Evolutionary conservation across 108 stramenopile species (phyloP), one percentile per base, ranked within the genome.

Genomic region (Halocafeteria seosinensis): DNA sequence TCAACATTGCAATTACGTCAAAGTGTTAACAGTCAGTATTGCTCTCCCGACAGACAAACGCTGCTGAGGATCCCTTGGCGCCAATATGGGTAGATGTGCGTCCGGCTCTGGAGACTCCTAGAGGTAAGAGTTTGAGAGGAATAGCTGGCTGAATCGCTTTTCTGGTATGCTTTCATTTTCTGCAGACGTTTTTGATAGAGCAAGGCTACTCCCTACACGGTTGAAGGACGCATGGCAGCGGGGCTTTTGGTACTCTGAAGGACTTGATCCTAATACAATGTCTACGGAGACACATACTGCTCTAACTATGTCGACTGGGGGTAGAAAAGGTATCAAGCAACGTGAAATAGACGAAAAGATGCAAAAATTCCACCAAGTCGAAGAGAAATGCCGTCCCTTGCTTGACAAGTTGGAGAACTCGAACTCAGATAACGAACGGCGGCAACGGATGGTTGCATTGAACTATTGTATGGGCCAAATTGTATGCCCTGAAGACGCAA

Each of bases 51-150:
- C n/a, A n/a, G n/a, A n/a, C n/a, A n/a, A n/a, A n/a, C n/a, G n/a
- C 79, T 66, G 87, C 88, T 30, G 63, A 61, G 72, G 62, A 80
- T 38, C 71, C 78, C 30, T 72, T 86, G 13, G 82, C 83, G 8
- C 85, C 82, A 34, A 79, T 95, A 47, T 64, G 84, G 58, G 86
- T 98, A 11, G 97, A 98, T 73, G 97, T 92, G 0, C 79, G 97
- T 21, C 97, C 97, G 0, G 97, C 97, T 0, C 37, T 89, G 38
- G 94, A 94, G 78, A 68, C 78, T 1, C 62, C 82, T 6, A 33
- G 76, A 94, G 25, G 62, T 76, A n/a, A n/a, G n/a, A n/a, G n/a
- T n/a, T n/a, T n/a, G n/a, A n/a, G n/a, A n/a, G n/a, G n/a, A n/a
- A n/a, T n/a, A n/a, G n/a, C n/a, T n/a, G n/a, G n/a, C n/a, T n/a